Percentiles rank a stretch among this genome's conserved stretches.
Evolutionary conservation across 306 rosid species (phyloP).

Genomic region (Sicyos edulis): DNA sequence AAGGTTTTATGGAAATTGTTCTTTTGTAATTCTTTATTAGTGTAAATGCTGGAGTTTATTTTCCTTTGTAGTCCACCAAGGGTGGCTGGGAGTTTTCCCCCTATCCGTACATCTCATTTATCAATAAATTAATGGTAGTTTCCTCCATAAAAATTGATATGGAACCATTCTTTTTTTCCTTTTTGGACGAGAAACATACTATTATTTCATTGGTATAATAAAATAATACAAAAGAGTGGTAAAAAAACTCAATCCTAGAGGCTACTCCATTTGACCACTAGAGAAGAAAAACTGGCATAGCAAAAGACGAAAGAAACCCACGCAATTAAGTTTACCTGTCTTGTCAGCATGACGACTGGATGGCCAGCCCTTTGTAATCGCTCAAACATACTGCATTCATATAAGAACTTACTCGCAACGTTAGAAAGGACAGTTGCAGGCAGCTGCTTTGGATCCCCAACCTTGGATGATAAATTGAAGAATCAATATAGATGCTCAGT

Average conservation of each 20-base stretch:
- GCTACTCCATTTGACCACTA: slow-evolving; percentile 5
- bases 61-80: background rate
- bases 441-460: slow-evolving; percentile 99
- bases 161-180: background rate
- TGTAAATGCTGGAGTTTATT: background rate
- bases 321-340: slow-evolving; percentile 52
- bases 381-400: slow-evolving; percentile 95
- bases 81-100: background rate
- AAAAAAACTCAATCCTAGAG: background rate
- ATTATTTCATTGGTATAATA: background rate
- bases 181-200: background rate
- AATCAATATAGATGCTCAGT: slow-evolving; percentile 33
- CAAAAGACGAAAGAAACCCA: slow-evolving; percentile 22
- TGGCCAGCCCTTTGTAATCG: slow-evolving; percentile 93
- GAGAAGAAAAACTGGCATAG: background rate
- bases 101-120: background rate
- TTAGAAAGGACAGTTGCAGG: slow-evolving; percentile 95
- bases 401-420: slow-evolving; percentile 75
- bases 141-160: background rate
- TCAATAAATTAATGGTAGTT: too few relatives aligned
- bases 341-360: slow-evolving; percentile 82
- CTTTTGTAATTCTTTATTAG: background rate
- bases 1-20: background rate
- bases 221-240: background rate
- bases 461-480: slow-evolving; percentile 48